A percentile compares a stretch with the other conserved stretches of the same genome.
Conservation (phyloP, 1,284 basidiomycete species). For the Chiua sp. region DNA sequence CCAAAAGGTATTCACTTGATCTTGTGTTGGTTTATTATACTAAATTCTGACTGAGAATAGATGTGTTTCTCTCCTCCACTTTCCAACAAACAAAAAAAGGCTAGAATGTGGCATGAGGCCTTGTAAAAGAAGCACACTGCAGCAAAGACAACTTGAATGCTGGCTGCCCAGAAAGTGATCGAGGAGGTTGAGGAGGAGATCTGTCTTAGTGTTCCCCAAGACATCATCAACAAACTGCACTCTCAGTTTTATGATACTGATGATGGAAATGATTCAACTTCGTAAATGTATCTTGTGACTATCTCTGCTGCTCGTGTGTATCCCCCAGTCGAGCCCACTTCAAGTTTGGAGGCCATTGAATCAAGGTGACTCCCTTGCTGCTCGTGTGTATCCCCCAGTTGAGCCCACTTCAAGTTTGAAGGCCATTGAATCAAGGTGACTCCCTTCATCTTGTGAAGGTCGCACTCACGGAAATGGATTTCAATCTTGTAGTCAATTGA, state of each 20-base stretch:
- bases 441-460: too few relatives aligned
- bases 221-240: not conserved
- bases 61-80: not conserved
- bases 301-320: not conserved
- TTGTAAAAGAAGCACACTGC: constrained; percentile 1
- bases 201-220: not conserved
- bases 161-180: not conserved
- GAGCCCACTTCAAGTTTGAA: too few relatives aligned
- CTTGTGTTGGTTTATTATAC: too few relatives aligned
- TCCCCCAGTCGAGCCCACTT: too few relatives aligned
- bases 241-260: constrained; percentile 1
- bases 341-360: too few relatives aligned
- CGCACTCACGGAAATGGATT: too few relatives aligned
- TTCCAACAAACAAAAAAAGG: constrained; percentile 7
- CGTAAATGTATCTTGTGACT: not conserved
- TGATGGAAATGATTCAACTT: not conserved
- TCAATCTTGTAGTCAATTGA: too few relatives aligned
- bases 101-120: constrained; percentile 2
- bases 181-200: constrained; percentile 4
- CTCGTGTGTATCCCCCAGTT: too few relatives aligned
- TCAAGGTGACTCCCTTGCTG: too few relatives aligned
- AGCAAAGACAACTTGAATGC: constrained; percentile 4
- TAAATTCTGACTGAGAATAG: not conserved
- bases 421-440: too few relatives aligned
- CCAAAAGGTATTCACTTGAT: not conserved